Evolutionary conservation across 495 filamentous ascomycete genomes (phyloP).

Genomic region (Xylaria scruposa): DNA sequence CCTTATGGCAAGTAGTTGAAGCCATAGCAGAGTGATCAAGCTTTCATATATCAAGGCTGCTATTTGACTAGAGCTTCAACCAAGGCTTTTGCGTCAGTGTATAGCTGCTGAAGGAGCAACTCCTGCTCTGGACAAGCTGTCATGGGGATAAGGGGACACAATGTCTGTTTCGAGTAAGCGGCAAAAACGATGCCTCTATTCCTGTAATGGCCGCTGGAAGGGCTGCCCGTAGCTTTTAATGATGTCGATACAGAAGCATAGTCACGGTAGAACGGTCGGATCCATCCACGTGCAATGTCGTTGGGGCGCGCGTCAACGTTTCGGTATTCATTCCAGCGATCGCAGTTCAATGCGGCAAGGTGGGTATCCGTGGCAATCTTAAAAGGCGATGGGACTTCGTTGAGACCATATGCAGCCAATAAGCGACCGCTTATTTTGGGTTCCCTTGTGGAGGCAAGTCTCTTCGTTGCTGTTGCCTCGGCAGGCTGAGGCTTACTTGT

Average conservation of each 20-base stretch:
- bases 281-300: conserved; percentile 47
- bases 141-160: conserved; percentile 16
- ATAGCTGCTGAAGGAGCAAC: conserved; percentile 33
- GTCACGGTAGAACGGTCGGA: conserved; percentile 46
- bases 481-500: not conserved
- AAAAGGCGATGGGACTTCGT: conserved; percentile 43
- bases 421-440: conserved; percentile 42
- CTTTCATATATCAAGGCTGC: not conserved
- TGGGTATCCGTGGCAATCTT: conserved; percentile 45
- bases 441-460: not conserved
- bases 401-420: conserved; percentile 48
- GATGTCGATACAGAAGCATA: conserved; percentile 20
- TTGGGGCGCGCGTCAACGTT: conserved; percentile 34
- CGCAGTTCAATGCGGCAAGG: conserved; percentile 40
- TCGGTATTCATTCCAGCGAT: conserved; percentile 49
- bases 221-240: not conserved
- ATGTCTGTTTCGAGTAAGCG: conserved; percentile 42
- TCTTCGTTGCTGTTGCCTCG: not conserved
- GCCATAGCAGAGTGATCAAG: not conserved
- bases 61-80: conserved; percentile 44
- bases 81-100: conserved; percentile 44
- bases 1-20: not conserved
- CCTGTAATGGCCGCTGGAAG: conserved; percentile 8
- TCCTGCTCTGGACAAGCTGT: conserved; percentile 26
- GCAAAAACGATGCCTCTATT: conserved; percentile 51